Evolutionary conservation across 495 filamentous ascomycete species (phyloP), one percentile per base, ranked within the genome.

Genomic region (Xylaria nigripes): DNA sequence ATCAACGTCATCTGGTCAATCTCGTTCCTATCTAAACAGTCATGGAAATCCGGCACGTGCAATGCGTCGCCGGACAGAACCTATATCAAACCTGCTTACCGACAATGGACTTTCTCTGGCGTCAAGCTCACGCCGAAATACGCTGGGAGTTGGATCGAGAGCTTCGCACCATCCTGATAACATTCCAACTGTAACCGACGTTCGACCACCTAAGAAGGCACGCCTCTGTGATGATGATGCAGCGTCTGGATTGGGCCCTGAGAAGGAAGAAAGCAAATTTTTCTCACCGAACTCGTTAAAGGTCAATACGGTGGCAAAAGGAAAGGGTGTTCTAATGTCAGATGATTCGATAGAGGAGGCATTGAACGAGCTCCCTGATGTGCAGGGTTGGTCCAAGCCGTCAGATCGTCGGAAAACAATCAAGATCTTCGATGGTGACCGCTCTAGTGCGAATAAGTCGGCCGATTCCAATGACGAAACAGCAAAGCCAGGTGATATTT

Each of bases 331-430:
- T 25, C 42, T 72, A 13, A 69, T 73, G 68, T 77, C 73, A 2
- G 73, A 77, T 48, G 72, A 75, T 48, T 75, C 72, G 0, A 60
- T 76, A 50, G 72, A 74, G 15, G 75, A 76, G 41, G 72, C 65
- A 0, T 59, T 77, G 41, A 64, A 60, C 22, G 68, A 63, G 19
- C 61, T 77, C 16, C 72, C 73, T 1, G 73, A 76, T 29, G 48
- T 70, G 4, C 59, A 58, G 13, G 61, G 52, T 25, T 68, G 61
- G 61, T 51, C 47, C 18, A 13, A 57, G 15, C 40, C 27, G 16
- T 19, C n/a, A 1, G 59, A 61, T 49, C 59, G 50, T 21, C 55
- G 57, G 32, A 64, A 61, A 34, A 58, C 55, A 18, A 42, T 67
- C 18, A 16, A 38, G 5, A 47, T 72, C 2, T 72, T 68, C 29